phyloP scores from a whole-genome alignment of 371 early-diverging fungal species.

The Chytridium lagenaria region DNA sequence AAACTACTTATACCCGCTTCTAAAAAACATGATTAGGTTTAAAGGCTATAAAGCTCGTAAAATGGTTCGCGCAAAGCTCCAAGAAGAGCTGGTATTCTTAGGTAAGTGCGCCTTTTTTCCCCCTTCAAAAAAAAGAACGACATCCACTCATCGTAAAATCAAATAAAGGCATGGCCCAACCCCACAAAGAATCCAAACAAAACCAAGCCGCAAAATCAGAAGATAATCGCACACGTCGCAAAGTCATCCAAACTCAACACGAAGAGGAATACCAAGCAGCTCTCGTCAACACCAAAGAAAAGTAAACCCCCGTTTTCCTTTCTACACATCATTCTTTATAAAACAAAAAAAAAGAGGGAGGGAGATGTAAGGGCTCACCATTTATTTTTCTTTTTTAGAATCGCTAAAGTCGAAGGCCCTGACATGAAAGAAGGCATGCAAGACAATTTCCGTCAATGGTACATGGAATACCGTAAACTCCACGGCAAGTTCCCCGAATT shows the following conservation, averaged over 20 bases:
- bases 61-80: conserved; percentile 34
- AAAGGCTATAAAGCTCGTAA: conserved; percentile 54
- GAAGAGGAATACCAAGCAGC: conserved; percentile 67
- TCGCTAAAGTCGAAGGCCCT: conserved; percentile 64
- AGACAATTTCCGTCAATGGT: conserved; percentile 66
- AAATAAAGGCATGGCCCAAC: conserved; percentile 41
- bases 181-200: conserved; percentile 35
- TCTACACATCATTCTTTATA: neutral
- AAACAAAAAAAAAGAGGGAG: neutral
- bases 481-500: conserved; percentile 64
- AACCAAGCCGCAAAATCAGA: conserved; percentile 44
- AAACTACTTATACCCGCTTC: neutral
- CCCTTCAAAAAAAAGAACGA: neutral
- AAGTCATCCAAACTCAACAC: conserved; percentile 56
- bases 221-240: conserved; percentile 52
- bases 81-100: conserved; percentile 56
- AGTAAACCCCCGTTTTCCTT: conserved; percentile 48
- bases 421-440: conserved; percentile 65
- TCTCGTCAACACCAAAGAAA: conserved; percentile 62
- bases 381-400: conserved; percentile 36
- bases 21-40: conserved; percentile 36
- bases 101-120: conserved; percentile 33
- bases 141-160: neutral
- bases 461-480: conserved; percentile 61
- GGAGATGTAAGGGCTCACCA: neutral